Percentiles rank a stretch among this genome's conserved stretches.
Evolutionary conservation across 768 basidiomycete species (phyloP).

Genomic region (Lactifluus echinatus): DNA sequence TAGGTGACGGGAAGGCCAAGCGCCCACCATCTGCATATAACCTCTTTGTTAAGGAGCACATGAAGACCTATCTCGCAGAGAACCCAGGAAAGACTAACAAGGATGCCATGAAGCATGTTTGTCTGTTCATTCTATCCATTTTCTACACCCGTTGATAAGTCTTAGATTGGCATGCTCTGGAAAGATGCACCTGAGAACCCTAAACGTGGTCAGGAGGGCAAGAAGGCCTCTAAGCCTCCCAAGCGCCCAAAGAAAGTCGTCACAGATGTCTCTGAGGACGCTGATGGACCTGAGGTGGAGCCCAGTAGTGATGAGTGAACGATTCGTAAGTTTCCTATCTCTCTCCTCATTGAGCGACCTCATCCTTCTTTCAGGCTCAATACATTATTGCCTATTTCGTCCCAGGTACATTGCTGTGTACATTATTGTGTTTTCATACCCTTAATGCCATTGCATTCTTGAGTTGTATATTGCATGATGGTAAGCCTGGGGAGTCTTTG

Average conservation of each 20-base stretch:
- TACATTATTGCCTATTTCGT: slow-evolving; percentile 2
- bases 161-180: slow-evolving; percentile 50
- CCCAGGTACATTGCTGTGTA: neutral
- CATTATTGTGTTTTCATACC: slow-evolving; percentile 3
- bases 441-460: neutral
- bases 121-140: neutral
- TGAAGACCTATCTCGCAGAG: slow-evolving; percentile 49
- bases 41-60: slow-evolving; percentile 44
- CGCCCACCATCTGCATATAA: slow-evolving; percentile 55
- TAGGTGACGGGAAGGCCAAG: slow-evolving; percentile 34
- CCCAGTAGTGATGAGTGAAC: slow-evolving; percentile 20
- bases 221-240: slow-evolving; percentile 37
- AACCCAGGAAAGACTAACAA: slow-evolving; percentile 41
- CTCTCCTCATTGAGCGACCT: neutral
- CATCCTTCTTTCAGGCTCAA: neutral
- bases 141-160: neutral
- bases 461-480: neutral
- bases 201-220: slow-evolving; percentile 46
- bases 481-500: too few species aligned
- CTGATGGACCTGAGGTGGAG: slow-evolving; percentile 14
- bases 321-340: neutral
- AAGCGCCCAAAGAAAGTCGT: slow-evolving; percentile 13
- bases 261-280: neutral
- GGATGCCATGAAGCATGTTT: slow-evolving; percentile 46
- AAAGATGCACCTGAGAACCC: slow-evolving; percentile 55